Evolutionary conservation across 495 filamentous ascomycete genomes (phyloP).

Genomic region (Hypoxylon fuscum): DNA sequence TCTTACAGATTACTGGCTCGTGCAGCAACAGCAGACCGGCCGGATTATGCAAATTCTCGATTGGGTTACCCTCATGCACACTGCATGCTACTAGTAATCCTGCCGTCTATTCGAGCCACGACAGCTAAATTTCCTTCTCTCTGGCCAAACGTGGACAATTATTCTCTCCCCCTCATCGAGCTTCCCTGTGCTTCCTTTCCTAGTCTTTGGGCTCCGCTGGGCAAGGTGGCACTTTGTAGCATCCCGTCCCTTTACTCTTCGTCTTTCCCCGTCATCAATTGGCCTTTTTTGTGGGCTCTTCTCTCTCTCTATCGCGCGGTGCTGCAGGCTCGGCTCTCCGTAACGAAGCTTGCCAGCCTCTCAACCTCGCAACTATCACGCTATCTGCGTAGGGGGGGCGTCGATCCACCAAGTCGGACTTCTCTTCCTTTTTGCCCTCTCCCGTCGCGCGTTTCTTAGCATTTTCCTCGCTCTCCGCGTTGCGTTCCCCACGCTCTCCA

Average conservation of each 20-base stretch:
- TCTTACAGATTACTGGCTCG: conserved; percentile 35
- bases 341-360: conserved; percentile 23
- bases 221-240: conserved; percentile 41
- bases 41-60: conserved; percentile 55
- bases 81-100: conserved; percentile 60
- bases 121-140: conserved; percentile 52
- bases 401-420: conserved; percentile 10
- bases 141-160: conserved; percentile 44
- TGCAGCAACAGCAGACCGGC: conserved; percentile 39
- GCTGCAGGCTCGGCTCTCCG: conserved; percentile 24
- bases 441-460: conserved; percentile 28
- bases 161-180: conserved; percentile 31
- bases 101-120: conserved; percentile 69
- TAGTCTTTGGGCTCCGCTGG: conserved; percentile 44
- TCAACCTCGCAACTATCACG: not conserved
- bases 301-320: conserved; percentile 10
- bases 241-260: conserved; percentile 11
- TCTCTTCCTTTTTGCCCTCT: conserved; percentile 9
- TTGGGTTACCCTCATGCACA: conserved; percentile 60
- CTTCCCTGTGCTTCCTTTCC: conserved; percentile 22
- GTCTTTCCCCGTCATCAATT: conserved; percentile 42
- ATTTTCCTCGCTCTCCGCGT: conserved; percentile 39
- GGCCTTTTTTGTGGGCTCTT: conserved; percentile 29
- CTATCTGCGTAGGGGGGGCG: not conserved
- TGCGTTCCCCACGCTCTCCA: conserved; percentile 46